These are phyloP conservation scores for Apiospora hydei DNA, from an alignment of 2,329 filamentous ascomycete genomes.

Conservation along the genomic window DNA sequence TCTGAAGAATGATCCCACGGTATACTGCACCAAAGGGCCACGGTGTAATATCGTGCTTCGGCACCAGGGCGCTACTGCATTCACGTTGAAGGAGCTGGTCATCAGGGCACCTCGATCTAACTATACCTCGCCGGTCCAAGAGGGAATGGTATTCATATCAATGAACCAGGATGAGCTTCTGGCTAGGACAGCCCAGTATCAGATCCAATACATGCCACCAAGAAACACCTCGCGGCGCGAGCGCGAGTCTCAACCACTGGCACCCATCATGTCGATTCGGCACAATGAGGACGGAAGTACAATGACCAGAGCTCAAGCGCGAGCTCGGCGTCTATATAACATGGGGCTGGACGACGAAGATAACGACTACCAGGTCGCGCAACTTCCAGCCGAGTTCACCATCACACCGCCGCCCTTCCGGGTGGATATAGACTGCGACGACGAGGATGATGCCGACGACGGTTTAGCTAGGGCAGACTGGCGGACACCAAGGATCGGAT, in stretches of 20 bases:
- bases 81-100: constrained; percentile 83
- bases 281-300: constrained; percentile 60
- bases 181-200: constrained; percentile 75
- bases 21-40: constrained; percentile 90
- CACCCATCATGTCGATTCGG: constrained; percentile 57
- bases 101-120: constrained; percentile 84
- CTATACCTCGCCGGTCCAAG: constrained; percentile 89
- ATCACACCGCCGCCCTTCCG: constrained; percentile 56
- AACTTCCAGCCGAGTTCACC: constrained; percentile 65
- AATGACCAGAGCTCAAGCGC: constrained; percentile 52
- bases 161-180: constrained; percentile 84
- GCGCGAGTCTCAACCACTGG: constrained; percentile 38
- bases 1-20: constrained; percentile 79
- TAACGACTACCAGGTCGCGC: constrained; percentile 55
- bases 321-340: constrained; percentile 54
- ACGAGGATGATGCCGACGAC: constrained; percentile 63
- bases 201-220: constrained; percentile 67
- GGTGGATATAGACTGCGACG: constrained; percentile 66
- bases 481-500: constrained; percentile 58
- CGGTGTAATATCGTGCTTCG: constrained; percentile 86
- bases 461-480: constrained; percentile 40
- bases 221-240: constrained; percentile 37
- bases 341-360: constrained; percentile 52
- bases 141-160: constrained; percentile 90
- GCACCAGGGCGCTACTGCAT: constrained; percentile 81